Conservation (phyloP, 1,139 yeast species). For the Lodderomyces margitis region DNA sequence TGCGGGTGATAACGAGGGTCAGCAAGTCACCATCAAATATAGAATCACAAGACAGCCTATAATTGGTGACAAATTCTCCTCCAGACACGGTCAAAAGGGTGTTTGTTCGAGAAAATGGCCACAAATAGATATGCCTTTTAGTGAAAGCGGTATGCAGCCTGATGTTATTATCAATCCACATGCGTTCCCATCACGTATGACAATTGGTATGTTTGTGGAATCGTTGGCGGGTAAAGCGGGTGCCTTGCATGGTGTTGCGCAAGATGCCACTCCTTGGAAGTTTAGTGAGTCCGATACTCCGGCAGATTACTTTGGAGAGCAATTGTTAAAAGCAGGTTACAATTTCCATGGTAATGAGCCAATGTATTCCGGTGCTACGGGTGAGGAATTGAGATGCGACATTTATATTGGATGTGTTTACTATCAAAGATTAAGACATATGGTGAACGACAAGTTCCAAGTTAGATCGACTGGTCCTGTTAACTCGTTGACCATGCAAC, state of each 20-base stretch:
- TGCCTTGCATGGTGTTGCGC: conserved; percentile 96
- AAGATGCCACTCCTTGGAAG: conserved; percentile 96
- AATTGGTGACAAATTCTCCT: conserved; percentile 97
- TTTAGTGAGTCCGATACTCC: conserved; percentile 92
- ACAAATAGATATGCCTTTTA: conserved; percentile 92
- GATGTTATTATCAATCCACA: conserved; percentile 97
- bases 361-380: conserved; percentile 98
- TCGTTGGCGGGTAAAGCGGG: conserved; percentile 98
- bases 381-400: conserved; percentile 94
- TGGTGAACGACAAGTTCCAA: conserved; percentile 99
- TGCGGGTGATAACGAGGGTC: conserved; percentile 67
- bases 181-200: conserved; percentile 99
- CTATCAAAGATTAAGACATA: conserved; percentile 97
- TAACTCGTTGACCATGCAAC: conserved; percentile 96
- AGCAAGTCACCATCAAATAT: conserved; percentile 81
- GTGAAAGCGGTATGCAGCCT: conserved; percentile 94
- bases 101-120: conserved; percentile 99
- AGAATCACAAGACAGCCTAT: conserved; percentile 89
- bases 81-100: conserved; percentile 99
- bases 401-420: conserved; percentile 95
- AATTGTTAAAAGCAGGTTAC: conserved; percentile 81
- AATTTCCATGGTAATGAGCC: conserved; percentile 99
- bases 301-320: conserved; percentile 96
- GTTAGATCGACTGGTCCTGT: conserved; percentile 99
- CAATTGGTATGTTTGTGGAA: conserved; percentile 99